Conservation (phyloP, 768 basidiomycete species). For the Suillus fuscotomentosus region DNA sequence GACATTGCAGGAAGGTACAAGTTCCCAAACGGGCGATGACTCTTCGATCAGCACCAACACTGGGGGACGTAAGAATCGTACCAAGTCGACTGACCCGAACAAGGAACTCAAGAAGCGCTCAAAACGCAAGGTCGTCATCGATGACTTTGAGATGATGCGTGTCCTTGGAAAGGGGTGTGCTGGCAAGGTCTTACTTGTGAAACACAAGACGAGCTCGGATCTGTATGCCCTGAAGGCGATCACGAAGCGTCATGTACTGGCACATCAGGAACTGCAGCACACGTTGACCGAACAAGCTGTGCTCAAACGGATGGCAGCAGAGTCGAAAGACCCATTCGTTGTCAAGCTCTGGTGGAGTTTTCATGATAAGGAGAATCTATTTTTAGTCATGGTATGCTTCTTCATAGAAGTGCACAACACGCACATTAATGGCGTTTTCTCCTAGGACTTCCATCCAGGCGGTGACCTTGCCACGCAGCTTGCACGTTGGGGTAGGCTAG, state of each 20-base stretch:
- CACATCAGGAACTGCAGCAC: constrained; percentile 95
- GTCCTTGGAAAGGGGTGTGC: constrained; percentile 98
- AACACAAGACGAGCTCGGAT: constrained; percentile 67
- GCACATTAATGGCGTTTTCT: constrained; percentile 15
- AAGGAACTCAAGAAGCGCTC: constrained; percentile 50
- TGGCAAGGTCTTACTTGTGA: constrained; percentile 92
- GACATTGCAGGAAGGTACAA: constrained; percentile 46
- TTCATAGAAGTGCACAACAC: constrained; percentile 9
- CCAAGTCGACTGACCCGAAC: constrained; percentile 46
- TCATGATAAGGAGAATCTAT: constrained; percentile 96
- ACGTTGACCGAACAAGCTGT: constrained; percentile 97
- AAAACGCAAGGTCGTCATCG: constrained; percentile 71
- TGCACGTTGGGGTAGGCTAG: constrained; percentile 91
- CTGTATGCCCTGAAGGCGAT: constrained; percentile 96
- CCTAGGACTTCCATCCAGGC: constrained; percentile 89
- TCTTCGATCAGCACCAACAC: constrained; percentile 65
- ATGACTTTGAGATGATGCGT: constrained; percentile 97
- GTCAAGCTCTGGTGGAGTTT: constrained; percentile 97
- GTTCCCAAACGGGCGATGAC: constrained; percentile 66
- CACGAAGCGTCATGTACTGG: constrained; percentile 94
- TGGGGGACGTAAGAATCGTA: constrained; percentile 52
- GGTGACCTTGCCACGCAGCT: constrained; percentile 98
- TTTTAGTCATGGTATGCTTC: constrained; percentile 83
- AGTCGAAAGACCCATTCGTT: constrained; percentile 88
- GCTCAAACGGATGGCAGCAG: constrained; percentile 89